Base-by-base conservation (phyloP, 1,284 basidiomycete species). In the Ganoderma lingzhi region DNA sequence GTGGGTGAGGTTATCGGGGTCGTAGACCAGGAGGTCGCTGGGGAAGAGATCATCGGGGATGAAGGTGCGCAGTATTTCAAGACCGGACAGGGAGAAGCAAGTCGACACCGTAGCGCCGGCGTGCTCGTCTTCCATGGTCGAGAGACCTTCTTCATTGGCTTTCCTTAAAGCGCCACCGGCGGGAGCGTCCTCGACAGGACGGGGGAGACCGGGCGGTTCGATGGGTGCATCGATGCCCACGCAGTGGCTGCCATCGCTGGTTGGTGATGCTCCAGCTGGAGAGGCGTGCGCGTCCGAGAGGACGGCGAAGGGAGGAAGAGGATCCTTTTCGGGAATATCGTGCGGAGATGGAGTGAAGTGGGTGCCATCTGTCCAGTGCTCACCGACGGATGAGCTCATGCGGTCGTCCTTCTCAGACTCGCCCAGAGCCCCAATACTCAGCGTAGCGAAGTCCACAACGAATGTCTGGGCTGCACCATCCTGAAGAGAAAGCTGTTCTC, bases 21-120 rank as follows among this genome's bases (percentile, higher is more conserved):
- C 78, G 68, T 79, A 73, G 6, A 81, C 80, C 35, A 77, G 44
- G 32, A 82, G 74, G 14, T 71, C 63, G 39, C 79, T 78, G 5
- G 80, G 80, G 44, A 81, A 76, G 63, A 68, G 76, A 17, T 73
- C 64, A 8, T 53, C 28, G 0, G 78, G 73, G 61, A 81, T 76
- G 64, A 73, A 73, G 35, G 76, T 73, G 66, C 81, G 74, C 3
- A 81, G 74, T 44, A 70, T 76, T 28, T 69, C 65, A 2, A 76
- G 37, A 17, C 65, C 64, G 3, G 37, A 35, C 8, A 69, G 37
- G 8, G 67, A 70, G 64, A 65, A 73, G 12, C 8, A 14, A 15
- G 23, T 5, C 35, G 35, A 35, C 8, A 8, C 35, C 1, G 35
- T 35, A 35, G 1, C 35, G 35, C 35, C 35, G 8, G 4, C 35